Evolutionary conservation across 2,329 filamentous ascomycete genomes (phyloP).

Genomic region (Colletotrichum tropicicola): DNA sequence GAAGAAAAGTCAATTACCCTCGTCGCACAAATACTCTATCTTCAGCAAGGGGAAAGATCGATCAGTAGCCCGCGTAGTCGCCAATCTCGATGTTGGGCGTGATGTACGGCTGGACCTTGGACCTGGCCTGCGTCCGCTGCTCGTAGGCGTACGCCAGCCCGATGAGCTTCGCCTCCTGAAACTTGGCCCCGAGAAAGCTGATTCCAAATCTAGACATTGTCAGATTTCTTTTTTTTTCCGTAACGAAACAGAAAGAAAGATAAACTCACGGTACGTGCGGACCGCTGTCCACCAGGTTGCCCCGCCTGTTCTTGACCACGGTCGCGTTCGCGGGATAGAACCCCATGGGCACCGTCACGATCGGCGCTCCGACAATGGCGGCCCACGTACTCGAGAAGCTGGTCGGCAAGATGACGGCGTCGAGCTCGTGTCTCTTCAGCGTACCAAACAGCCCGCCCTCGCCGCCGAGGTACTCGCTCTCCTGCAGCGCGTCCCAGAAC

Average conservation of each 20-base stretch:
- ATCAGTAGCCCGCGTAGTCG: slow-evolving; percentile 32
- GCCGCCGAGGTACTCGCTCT: slow-evolving; percentile 62
- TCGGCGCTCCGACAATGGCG: slow-evolving; percentile 47
- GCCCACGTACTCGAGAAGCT: slow-evolving; percentile 32
- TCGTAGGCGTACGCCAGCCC: slow-evolving; percentile 75
- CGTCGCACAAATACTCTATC: too few species aligned
- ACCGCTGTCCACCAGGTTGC: slow-evolving; percentile 28
- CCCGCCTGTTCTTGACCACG: slow-evolving; percentile 23
- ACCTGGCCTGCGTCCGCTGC: slow-evolving; percentile 56
- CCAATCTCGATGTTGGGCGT: slow-evolving; percentile 42
- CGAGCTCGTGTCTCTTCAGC: slow-evolving; percentile 60
- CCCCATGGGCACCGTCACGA: slow-evolving; percentile 70
- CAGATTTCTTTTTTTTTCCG: background rate
- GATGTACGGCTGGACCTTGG: slow-evolving; percentile 38
- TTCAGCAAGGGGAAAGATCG: background rate
- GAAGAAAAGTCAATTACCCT: too few species aligned
- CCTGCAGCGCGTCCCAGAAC: slow-evolving; percentile 66
- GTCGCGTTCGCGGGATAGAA: slow-evolving; percentile 39
- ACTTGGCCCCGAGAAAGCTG: slow-evolving; percentile 66
- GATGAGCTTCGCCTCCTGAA: slow-evolving; percentile 68
- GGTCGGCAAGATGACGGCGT: slow-evolving; percentile 69
- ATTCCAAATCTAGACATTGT: slow-evolving; percentile 60
- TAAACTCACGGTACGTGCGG: slow-evolving; percentile 33
- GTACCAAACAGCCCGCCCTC: slow-evolving; percentile 69
- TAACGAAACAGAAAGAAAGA: too few species aligned